Base-by-base conservation (phyloP, 257 asterid genomes). In the Solanum chiquidenum region DNA sequence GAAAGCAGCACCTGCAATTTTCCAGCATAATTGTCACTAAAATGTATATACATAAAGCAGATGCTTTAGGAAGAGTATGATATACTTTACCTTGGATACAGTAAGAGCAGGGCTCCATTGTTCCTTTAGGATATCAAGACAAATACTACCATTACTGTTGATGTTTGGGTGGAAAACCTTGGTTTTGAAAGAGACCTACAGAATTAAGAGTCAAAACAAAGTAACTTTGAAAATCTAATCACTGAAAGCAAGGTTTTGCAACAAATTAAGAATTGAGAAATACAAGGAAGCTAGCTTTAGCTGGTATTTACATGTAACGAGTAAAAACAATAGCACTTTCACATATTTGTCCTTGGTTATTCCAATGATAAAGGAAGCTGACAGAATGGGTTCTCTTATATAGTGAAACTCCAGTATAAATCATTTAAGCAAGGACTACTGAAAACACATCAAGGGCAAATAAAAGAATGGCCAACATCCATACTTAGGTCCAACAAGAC, bases 1-100 rank as follows among this genome's bases (percentile, higher is more conserved):
- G 98, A 95, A 31, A 95, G 97, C 72, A 95, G 88, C 85, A 95
- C 98, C 98, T 95, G 89, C 52, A 79, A 40, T 72, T 37, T 37
- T 4, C n/a, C 44, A n/a, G 31, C 7, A 16, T 82, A 82, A 82
- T 5, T 5, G 37, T 82, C 86, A 49, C 42, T 4, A 49, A 18
- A 18, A 82, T 1, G 44, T 49, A 46, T n/a, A 13, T 29, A 18
- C 42, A 82, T 49, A 29, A 82, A 5, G 44, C 69, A 10, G 38
- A 44, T 27, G 66, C 85, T 82, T 29, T 46, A 82, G 69, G 29
- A 79, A 29, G 35, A n/a, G 42, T 9, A 49, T 27, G 44, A 9
- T 1, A 20, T 29, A 82, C 20, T 9, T 27, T 90, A 92, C 94
- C 94, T 92, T 92, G 13, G 94, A 91, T 33, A 92, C 79, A 14